A percentile compares a stretch with the other conserved stretches of the same genome.
Evolutionary conservation across 2,329 filamentous ascomycete genomes (phyloP).

Genomic region (Pseudogymnoascus sp.): DNA sequence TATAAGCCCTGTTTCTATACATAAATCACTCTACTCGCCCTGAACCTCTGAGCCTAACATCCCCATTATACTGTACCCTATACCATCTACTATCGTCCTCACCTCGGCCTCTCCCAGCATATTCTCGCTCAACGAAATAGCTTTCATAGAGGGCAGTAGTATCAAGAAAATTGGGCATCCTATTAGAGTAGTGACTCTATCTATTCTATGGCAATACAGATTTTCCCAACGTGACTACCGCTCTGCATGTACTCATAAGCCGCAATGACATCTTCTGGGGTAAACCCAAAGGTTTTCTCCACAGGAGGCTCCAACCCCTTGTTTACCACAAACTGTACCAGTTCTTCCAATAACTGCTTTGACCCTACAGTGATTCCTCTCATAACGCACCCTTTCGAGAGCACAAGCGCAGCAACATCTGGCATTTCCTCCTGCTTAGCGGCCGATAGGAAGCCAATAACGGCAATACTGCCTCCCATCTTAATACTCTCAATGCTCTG

Average conservation of each 20-base stretch:
- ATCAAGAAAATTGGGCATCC: too few relatives aligned
- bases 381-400: conserved; percentile 28
- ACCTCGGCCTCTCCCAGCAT: too few relatives aligned
- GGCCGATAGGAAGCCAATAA: conserved; percentile 35
- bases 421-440: conserved; percentile 26
- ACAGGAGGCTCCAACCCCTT: conserved; percentile 26
- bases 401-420: conserved; percentile 25
- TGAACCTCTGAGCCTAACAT: neutral
- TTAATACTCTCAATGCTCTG: conserved; percentile 41
- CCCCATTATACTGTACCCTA: neutral
- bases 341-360: conserved; percentile 31
- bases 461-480: conserved; percentile 37
- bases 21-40: neutral
- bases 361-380: conserved; percentile 32
- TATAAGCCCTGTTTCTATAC: neutral
- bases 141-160: too few relatives aligned
- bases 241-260: conserved; percentile 23
- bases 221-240: conserved; percentile 31
- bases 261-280: conserved; percentile 25
- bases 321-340: conserved; percentile 26
- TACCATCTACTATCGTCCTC: neutral
- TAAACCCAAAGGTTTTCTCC: conserved; percentile 30
- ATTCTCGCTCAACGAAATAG: too few relatives aligned
- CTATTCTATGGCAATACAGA: conserved; percentile 25
- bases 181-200: neutral